Base-by-base conservation (phyloP, 2,329 filamentous ascomycete genomes). In the Alternaria arborescens region DNA sequence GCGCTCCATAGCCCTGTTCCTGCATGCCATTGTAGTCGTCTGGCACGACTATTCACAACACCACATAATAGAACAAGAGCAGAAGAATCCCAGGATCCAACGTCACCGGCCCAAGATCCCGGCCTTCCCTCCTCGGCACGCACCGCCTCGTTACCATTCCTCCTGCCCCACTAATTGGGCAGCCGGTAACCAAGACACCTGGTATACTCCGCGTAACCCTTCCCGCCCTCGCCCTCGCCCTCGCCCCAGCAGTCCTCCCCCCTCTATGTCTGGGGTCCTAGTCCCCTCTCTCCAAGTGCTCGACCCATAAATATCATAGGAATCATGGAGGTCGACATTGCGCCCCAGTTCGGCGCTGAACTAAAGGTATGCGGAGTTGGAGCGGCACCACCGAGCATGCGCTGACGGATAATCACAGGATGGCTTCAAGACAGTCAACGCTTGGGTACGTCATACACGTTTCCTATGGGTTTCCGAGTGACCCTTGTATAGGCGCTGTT, bases 361-460 rank as follows among this genome's bases (percentile, higher is more conserved):
- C 86, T 98, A 79, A 98, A 97, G 91, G 93, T 94, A 82, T 64
- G 81, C 77, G 44, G 32, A 38, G 48, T 60, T 58, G 52, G 41
- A 34, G 62, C 30, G 43, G 36, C 61, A 57, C 58, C 53, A 62
- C 65, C 57, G 60, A 71, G 69, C 48, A 52, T 67, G 58, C 57
- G 70, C 64, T 75, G 64, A 75, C 66, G 61, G 60, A 69, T 65
- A 67, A 69, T 64, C 52, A 51, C 56, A 97, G 93, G 95, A 99
- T 88, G 92, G 91, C 76, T 99, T 97, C 86, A 97, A 96, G 81
- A 88, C 93, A 18, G 93, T 96, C 77, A 97, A 94, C 81, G 88
- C 86, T 72, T 99, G 95, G 95, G 87, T 89, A 84, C 68, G 81
- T 72, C 55, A 51, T 55, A 64, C 69, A 53, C 38, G n/a, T 62